Conservation (phyloP, 257 asterid genomes). For the Capsicum chinense region DNA sequence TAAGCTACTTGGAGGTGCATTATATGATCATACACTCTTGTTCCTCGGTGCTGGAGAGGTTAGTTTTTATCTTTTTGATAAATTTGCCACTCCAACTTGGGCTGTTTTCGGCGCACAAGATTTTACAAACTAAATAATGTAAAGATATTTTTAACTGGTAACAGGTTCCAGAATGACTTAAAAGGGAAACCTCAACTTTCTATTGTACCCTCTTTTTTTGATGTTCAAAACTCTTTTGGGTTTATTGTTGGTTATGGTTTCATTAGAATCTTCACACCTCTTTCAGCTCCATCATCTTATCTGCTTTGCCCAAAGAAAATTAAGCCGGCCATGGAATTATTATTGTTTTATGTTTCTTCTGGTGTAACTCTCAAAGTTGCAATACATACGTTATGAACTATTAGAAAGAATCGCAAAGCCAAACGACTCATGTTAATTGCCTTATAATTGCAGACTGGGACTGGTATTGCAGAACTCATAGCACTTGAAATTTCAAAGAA, state of each 20-base stretch:
- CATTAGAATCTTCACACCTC: not conserved
- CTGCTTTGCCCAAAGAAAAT: too few species aligned
- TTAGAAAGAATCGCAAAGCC: too few species aligned
- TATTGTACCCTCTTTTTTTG: not conserved
- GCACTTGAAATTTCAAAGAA: too few species aligned
- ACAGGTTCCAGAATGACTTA: not conserved
- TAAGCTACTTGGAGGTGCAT: slow-evolving; percentile 79
- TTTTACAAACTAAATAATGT: not conserved
- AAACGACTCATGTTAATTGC: too few species aligned
- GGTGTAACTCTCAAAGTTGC: too few species aligned
- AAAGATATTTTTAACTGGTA: not conserved
- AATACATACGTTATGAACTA: too few species aligned
- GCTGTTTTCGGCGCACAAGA: not conserved
- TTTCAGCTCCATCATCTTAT: not conserved
- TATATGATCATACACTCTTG: slow-evolving; percentile 81
- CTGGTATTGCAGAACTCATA: too few species aligned
- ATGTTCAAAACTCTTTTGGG: not conserved
- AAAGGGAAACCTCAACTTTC: not conserved
- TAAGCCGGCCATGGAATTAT: too few species aligned
- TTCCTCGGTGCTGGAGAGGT: slow-evolving; percentile 99
- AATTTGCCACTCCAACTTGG: not conserved
- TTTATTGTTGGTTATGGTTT: not conserved
- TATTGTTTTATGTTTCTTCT: too few species aligned
- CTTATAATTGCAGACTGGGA: too few species aligned
- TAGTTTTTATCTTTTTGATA: slow-evolving; percentile 12